A percentile compares a stretch with the other conserved stretches of the same genome.
These are phyloP conservation scores for Zygotorulaspora danielsina DNA, from an alignment of 805 yeast genomes.

Conservation along the genomic window DNA sequence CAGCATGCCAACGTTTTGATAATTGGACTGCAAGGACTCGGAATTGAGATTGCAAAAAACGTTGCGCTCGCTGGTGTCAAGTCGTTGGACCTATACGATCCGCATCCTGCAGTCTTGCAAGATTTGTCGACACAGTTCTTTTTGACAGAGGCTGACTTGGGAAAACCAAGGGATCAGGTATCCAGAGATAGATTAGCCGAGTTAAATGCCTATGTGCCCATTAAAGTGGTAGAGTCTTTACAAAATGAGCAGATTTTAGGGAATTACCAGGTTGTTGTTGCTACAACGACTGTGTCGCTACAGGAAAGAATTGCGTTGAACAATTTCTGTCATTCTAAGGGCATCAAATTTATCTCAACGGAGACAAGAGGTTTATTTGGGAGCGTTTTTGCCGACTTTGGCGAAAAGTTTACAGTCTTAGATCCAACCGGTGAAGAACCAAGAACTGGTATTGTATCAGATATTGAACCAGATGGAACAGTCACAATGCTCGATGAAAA, in stretches of 20 bases:
- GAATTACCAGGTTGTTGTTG: slow-evolving; percentile 72
- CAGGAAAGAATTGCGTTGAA: slow-evolving; percentile 75
- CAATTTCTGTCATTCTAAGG: slow-evolving; percentile 64
- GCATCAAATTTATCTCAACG: slow-evolving; percentile 75
- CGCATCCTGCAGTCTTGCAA: slow-evolving; percentile 54
- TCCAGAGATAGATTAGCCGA: slow-evolving; percentile 69
- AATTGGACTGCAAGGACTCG: slow-evolving; percentile 87
- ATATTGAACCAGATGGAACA: slow-evolving; percentile 80
- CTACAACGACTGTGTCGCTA: slow-evolving; percentile 64
- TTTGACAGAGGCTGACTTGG: slow-evolving; percentile 65
- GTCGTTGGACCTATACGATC: slow-evolving; percentile 81
- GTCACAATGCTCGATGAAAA: slow-evolving; percentile 91
- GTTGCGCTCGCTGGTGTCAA: slow-evolving; percentile 97
- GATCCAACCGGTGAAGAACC: slow-evolving; percentile 96
- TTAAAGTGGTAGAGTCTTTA: slow-evolving; percentile 56
- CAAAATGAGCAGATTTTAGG: slow-evolving; percentile 46
- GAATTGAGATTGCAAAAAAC: slow-evolving; percentile 94
- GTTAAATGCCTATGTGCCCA: slow-evolving; percentile 86
- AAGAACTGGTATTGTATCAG: slow-evolving; percentile 77
- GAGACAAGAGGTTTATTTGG: slow-evolving; percentile 89
- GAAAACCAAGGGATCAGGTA: slow-evolving; percentile 69
- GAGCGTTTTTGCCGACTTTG: slow-evolving; percentile 84
- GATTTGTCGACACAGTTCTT: slow-evolving; percentile 92
- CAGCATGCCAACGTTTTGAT: slow-evolving; percentile 88
- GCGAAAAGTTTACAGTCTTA: slow-evolving; percentile 68